phyloP scores from a whole-genome alignment of 192 early-diverging fungal genomes.

The Podila minutissima region DNA sequence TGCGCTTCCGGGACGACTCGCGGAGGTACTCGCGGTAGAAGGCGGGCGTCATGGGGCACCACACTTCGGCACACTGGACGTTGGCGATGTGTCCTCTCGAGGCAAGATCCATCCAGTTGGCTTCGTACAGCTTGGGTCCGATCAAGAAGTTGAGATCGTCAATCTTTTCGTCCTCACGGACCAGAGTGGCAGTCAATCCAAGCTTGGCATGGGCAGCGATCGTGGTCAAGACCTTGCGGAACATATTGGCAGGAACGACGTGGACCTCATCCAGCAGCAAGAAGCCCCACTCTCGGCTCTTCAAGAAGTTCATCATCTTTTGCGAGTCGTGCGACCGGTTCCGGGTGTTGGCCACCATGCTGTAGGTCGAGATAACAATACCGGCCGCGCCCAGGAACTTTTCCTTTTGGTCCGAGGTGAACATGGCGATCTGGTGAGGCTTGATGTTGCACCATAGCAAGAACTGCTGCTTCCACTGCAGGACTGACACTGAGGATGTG shows the following conservation, averaged over 20 bases:
- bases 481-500: constrained; percentile 87
- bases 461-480: constrained; percentile 99
- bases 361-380: constrained; percentile 96
- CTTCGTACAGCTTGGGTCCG: constrained; percentile 99
- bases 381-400: constrained; percentile 89
- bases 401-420: constrained; percentile 94
- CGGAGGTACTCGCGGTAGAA: constrained; percentile 95
- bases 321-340: constrained; percentile 94
- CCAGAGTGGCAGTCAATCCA: constrained; percentile 97
- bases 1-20: constrained; percentile 82
- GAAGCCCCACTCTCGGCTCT: constrained; percentile 95
- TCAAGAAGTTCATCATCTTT: constrained; percentile 96
- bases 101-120: constrained; percentile 99
- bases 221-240: constrained; percentile 90
- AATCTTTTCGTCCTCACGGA: constrained; percentile 99
- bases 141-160: constrained; percentile 97
- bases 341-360: constrained; percentile 94
- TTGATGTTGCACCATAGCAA: constrained; percentile 93
- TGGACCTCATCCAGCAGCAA: constrained; percentile 98
- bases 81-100: constrained; percentile 97
- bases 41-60: constrained; percentile 97
- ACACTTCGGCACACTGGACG: constrained; percentile 98
- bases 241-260: constrained; percentile 97
- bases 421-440: constrained; percentile 92
- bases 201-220: constrained; percentile 96